Evolutionary conservation across 1,284 basidiomycete species (phyloP), one percentile per base, ranked within the genome.

Genomic region (Boletellus dicymbophilus): DNA sequence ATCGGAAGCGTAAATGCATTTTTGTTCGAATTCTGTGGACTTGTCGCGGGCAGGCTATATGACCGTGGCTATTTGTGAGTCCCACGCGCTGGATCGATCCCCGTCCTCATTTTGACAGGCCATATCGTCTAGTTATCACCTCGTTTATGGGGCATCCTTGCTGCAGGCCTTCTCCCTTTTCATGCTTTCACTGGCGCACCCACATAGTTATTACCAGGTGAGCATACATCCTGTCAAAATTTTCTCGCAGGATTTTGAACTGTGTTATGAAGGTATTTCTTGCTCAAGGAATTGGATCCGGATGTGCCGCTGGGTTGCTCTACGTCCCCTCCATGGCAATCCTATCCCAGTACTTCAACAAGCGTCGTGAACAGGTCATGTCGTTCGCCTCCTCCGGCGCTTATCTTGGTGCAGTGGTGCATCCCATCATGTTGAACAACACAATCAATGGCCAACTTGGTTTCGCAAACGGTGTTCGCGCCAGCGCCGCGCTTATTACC

Each of bases 1-100:
- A 76, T 81, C 20, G 79, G 79, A 13, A 75, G 77, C n/a, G 58
- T 71, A 21, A 77, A 73, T 49, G 69, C 71, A 34, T 74, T 72
- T 52, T 58, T 78, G 20, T 67, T 73, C 26, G 70, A 78, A 30
- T 55, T 65, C 15, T 59, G 58, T 9, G 72, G 72, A 0, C 56
- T 73, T 16, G 25, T 65, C 25, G 60, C 65, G 1, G 72, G 72
- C 8, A 57, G 63, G n/a, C 20, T 74, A 15, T 72, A 65, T 48
- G 70, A 73, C 39, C 61, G 62, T 28, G 68, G 69, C 21, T 61
- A 72, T 49, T 70, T 72, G 68, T 68, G 48, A 48, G 69, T 53
- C 18, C 31, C 37, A 25, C 37, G 5, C 20, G 15, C 22, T 21
- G 22, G 2, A n/a, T 31, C 9, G 20, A n/a, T n/a, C n/a, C n/a